A percentile compares a stretch with the other conserved stretches of the same genome.
Evolutionary conservation across 2,329 filamentous ascomycete genomes (phyloP).

Genomic region (Zasmidium angulare): DNA sequence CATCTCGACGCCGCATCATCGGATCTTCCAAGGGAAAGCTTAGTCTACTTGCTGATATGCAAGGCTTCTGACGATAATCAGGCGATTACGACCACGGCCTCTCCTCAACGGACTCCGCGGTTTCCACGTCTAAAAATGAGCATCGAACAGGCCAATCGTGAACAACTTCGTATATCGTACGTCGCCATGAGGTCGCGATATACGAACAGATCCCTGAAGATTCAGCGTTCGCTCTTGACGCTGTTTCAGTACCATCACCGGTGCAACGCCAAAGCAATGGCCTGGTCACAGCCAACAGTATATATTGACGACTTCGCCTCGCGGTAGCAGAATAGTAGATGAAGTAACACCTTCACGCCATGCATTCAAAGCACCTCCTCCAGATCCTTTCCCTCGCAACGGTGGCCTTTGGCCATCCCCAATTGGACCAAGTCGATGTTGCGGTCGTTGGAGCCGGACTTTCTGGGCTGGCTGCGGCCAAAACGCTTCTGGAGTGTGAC

Average conservation of each 20-base stretch:
- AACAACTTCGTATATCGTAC: background rate
- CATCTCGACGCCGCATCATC: too few species aligned
- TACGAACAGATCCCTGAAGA: too few species aligned
- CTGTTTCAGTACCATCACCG: too few species aligned
- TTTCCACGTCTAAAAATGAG: background rate
- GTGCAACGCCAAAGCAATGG: too few species aligned
- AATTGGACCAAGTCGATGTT: conserved; percentile 6
- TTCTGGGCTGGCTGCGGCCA: conserved; percentile 28
- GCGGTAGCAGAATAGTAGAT: background rate
- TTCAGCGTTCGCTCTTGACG: too few species aligned
- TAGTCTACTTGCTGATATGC: background rate
- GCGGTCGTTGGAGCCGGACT: conserved; percentile 27
- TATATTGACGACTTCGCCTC: background rate
- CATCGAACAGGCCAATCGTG: background rate
- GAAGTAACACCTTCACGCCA: background rate
- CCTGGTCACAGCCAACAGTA: too few species aligned
- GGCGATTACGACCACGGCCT: background rate
- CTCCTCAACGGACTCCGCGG: background rate
- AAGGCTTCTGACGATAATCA: background rate
- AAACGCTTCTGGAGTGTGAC: conserved; percentile 21
- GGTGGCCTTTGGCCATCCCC: background rate
- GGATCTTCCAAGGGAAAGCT: too few species aligned
- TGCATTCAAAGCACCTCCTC: background rate
- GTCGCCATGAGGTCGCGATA: background rate
- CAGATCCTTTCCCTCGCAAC: background rate